phyloP scores from a whole-genome alignment of 805 yeast species.

The Maudiozyma bulderi region DNA sequence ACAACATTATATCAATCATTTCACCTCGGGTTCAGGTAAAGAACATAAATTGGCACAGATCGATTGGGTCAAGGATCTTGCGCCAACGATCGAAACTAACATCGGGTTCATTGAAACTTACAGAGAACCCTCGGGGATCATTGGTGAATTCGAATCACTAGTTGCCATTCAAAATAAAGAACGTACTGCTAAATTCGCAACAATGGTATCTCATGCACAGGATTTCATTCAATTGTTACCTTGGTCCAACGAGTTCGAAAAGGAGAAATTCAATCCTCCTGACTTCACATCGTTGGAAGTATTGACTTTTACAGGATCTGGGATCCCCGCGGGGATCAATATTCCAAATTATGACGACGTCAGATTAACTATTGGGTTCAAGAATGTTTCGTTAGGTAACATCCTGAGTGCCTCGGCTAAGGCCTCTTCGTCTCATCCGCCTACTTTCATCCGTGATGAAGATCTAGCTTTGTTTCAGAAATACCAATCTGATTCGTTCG shows the following conservation, averaged over 20 bases:
- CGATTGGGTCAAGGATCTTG: conserved; percentile 79
- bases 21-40: conserved; percentile 71
- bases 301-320: conserved; percentile 79
- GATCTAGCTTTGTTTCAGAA: conserved; percentile 53
- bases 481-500: conserved; percentile 75
- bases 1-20: conserved; percentile 55
- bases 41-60: conserved; percentile 80
- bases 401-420: conserved; percentile 67
- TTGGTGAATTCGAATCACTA: conserved; percentile 91
- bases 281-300: conserved; percentile 89
- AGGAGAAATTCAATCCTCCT: conserved; percentile 81
- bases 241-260: conserved; percentile 69
- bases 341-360: conserved; percentile 90
- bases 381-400: conserved; percentile 83
- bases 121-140: conserved; percentile 83
- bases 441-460: conserved; percentile 50
- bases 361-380: conserved; percentile 73
- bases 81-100: conserved; percentile 71
- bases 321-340: conserved; percentile 88
- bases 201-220: conserved; percentile 58
- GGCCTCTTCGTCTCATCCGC: conserved; percentile 40
- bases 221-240: conserved; percentile 59
- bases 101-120: conserved; percentile 89
- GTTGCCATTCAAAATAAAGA: conserved; percentile 87
- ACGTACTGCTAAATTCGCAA: conserved; percentile 69